phyloP scores from a whole-genome alignment of 2,329 filamentous ascomycete genomes.

The Thielaviopsis populi region DNA sequence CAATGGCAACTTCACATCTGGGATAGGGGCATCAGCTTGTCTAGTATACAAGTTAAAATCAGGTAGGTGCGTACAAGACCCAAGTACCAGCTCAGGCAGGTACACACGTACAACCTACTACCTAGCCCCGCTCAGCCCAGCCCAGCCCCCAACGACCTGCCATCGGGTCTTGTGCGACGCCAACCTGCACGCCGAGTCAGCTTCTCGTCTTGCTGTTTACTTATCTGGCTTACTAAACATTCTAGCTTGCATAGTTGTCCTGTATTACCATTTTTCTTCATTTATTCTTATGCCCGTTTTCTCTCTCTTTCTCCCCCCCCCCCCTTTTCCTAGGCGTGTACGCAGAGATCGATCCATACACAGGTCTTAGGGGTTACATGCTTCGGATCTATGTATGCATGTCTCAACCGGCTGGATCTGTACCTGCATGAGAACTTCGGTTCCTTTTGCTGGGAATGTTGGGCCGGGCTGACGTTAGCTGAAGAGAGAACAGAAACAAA shows the following conservation, averaged over 20 bases:
- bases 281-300: background rate
- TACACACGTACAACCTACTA: background rate
- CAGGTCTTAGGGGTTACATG: background rate
- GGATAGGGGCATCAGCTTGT: too few species aligned
- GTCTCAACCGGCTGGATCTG: background rate
- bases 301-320: background rate
- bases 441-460: constrained; percentile 1
- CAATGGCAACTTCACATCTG: too few species aligned
- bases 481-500: background rate
- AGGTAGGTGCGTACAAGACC: background rate
- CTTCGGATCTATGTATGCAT: background rate
- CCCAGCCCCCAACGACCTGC: background rate
- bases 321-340: background rate
- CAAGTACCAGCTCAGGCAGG: background rate
- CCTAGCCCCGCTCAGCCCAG: background rate
- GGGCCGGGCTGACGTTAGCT: background rate
- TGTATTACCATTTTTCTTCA: background rate
- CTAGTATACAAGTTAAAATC: too few species aligned
- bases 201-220: background rate
- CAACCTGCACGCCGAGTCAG: background rate
- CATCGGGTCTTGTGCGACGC: background rate
- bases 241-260: background rate
- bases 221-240: background rate
- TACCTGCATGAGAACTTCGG: constrained; percentile 5
- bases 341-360: background rate